Conservation (phyloP, 2,329 filamentous ascomycete genomes). For the Fusarium sp. region DNA sequence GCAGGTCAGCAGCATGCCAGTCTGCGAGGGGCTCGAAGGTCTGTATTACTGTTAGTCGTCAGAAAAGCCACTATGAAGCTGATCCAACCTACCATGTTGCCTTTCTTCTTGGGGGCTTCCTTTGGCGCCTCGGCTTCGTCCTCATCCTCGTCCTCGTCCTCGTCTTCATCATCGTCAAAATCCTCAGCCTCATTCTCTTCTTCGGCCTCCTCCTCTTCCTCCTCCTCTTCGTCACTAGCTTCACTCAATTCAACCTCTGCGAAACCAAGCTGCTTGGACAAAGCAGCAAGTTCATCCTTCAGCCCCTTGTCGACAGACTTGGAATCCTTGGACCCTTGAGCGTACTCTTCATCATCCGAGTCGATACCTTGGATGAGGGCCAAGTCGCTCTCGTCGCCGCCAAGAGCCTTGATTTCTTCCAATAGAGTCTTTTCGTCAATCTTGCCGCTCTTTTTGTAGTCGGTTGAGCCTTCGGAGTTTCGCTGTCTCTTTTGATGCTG, state of each 20-base stretch:
- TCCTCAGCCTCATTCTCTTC: conserved; percentile 48
- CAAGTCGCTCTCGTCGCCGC: conserved; percentile 74
- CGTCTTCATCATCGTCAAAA: conserved; percentile 24
- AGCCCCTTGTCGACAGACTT: conserved; percentile 57
- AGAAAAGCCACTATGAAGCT: conserved; percentile 36
- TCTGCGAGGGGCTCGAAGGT: conserved; percentile 70
- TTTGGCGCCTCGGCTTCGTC: conserved; percentile 50
- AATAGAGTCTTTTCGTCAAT: conserved; percentile 62
- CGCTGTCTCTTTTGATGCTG: conserved; percentile 57
- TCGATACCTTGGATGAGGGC: conserved; percentile 69
- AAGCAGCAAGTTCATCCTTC: conserved; percentile 54
- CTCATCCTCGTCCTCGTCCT: conserved; percentile 48
- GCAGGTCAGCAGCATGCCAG: conserved; percentile 65
- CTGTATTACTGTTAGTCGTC: conserved; percentile 58
- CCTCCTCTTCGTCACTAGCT: conserved; percentile 55
- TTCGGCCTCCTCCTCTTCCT: conserved; percentile 54
- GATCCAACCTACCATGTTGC: conserved; percentile 53
- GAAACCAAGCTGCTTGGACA: conserved; percentile 58
- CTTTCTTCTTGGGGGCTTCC: conserved; percentile 50
- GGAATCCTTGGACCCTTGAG: conserved; percentile 51
- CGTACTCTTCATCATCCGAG: conserved; percentile 57
- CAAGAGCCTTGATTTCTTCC: conserved; percentile 74
- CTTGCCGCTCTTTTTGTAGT: conserved; percentile 45
- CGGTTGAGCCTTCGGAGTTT: conserved; percentile 46
- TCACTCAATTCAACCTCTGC: conserved; percentile 53